Base-by-base conservation (phyloP, 345 rosid species). In the Aquilaria sinensis region DNA sequence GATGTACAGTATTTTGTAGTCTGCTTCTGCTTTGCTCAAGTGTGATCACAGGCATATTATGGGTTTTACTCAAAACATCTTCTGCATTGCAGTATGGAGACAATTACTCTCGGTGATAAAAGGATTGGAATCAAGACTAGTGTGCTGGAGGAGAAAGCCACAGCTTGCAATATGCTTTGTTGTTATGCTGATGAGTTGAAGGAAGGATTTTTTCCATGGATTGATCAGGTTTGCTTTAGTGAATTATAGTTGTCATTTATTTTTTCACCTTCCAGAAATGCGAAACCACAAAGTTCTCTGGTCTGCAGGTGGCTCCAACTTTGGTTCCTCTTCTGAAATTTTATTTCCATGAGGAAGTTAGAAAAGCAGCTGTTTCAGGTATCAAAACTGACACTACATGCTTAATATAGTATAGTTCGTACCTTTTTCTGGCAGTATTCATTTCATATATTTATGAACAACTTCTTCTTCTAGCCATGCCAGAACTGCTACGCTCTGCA, bases 311-410 rank as follows among this genome's bases (percentile, higher is more conserved):
- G 73, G 97, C 97, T 56, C 96, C 92, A 50, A 95, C 88, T 34
- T 63, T 95, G 60, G 99, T 95, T 70, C 99, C 99, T 32, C 87
- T 95, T 60, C 87, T 95, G 63, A 95, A 95, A 75, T 95, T 95
- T 77, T 95, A 95, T 78, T 95, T 95, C 79, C 99, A 95, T 37
- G 99, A 95, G 66, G 99, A 95, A 76, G 99, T 95, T 58, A 95
- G 99, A 81, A 95, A 90, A 83, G 99, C 99, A 59, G 99, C 99
- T 67, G 97, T 95, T 73, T 95, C 99, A 84, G 99, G 99, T 95
- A 81, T 50, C 9, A n/a, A 65, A 56, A 16, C 48, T 31, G 61
- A 41, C 12, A 16, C 8, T 43, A 37, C 58, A 13, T 43, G 23
- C 51, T 32, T 14, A 57, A 7, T 8, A 31, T 34, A 10, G 3